Conservation (phyloP, 1,139 yeast species). For the Yamadazyma membranifaciens region DNA sequence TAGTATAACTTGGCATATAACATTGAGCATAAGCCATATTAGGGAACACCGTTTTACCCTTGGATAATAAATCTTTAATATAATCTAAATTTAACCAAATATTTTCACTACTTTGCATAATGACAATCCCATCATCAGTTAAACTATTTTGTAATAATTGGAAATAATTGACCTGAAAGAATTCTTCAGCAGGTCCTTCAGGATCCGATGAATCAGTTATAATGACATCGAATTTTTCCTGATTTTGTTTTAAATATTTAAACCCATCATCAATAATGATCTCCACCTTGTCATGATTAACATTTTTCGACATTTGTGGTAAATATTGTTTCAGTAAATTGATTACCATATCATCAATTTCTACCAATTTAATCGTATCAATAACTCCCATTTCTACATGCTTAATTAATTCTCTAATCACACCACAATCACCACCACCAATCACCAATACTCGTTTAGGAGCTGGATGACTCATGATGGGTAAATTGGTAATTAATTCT, state of each 20-base stretch:
- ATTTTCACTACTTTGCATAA: slow-evolving; percentile 90
- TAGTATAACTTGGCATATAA: slow-evolving; percentile 94
- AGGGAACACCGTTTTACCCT: slow-evolving; percentile 71
- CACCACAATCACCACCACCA: slow-evolving; percentile 97
- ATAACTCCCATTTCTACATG: slow-evolving; percentile 55
- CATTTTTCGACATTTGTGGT: slow-evolving; percentile 77
- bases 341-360: slow-evolving; percentile 87
- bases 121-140: slow-evolving; percentile 71
- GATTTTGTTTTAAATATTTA: slow-evolving; percentile 55
- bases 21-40: slow-evolving; percentile 80
- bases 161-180: slow-evolving; percentile 84
- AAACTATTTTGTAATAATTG: slow-evolving; percentile 67
- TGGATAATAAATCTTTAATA: slow-evolving; percentile 55
- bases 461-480: slow-evolving; percentile 69
- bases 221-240: slow-evolving; percentile 69
- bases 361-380: slow-evolving; percentile 76
- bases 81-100: slow-evolving; percentile 83
- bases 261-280: slow-evolving; percentile 88
- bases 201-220: slow-evolving; percentile 97
- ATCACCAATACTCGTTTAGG: slow-evolving; percentile 80
- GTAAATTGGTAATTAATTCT: slow-evolving; percentile 82
- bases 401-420: slow-evolving; percentile 78
- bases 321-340: slow-evolving; percentile 70
- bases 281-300: slow-evolving; percentile 67
- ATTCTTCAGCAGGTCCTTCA: slow-evolving; percentile 96